Percentiles rank a stretch among this genome's conserved stretches.
phyloP scores from a whole-genome alignment of 441 rosid genomes.

The Pelargonium citronellum region DNA sequence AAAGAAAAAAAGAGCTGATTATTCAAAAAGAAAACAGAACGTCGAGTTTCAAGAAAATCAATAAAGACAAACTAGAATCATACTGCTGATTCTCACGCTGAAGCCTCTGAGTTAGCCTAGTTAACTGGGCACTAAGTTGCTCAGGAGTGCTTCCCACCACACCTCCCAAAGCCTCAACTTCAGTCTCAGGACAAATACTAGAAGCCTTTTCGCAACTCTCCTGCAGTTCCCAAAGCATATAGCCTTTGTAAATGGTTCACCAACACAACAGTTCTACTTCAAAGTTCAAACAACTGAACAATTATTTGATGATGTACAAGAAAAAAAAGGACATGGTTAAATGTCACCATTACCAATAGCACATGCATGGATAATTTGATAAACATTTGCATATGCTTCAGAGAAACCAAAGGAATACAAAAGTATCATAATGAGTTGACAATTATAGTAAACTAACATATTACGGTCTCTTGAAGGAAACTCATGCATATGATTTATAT shows the following conservation, averaged over 20 bases:
- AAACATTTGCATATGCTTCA: no score
- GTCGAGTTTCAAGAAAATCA: constrained; percentile 14
- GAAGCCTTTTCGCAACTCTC: constrained; percentile 83
- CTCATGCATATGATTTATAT: not conserved
- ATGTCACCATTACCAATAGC: constrained; percentile 1
- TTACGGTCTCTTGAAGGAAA: not conserved
- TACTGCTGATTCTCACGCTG: constrained; percentile 71
- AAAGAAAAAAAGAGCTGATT: constrained; percentile 13
- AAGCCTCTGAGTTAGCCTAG: constrained; percentile 65
- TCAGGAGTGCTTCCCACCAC: constrained; percentile 78
- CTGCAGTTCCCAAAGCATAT: constrained; percentile 36
- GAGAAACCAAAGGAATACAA: no score
- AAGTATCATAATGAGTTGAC: no score
- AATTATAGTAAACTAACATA: not conserved
- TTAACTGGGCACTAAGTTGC: constrained; percentile 70
- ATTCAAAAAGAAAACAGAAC: constrained; percentile 5
- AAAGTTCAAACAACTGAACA: not conserved
- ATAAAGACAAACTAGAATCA: constrained; percentile 18
- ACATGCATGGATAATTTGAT: not conserved
- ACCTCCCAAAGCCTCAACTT: constrained; percentile 68
- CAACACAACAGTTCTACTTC: constrained; percentile 4
- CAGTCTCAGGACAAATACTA: constrained; percentile 88
- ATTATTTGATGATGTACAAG: not conserved
- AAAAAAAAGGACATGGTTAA: not conserved
- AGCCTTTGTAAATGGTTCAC: constrained; percentile 8